Conservation (phyloP, 441 rosid species). For the Codiaeum variegatum region DNA sequence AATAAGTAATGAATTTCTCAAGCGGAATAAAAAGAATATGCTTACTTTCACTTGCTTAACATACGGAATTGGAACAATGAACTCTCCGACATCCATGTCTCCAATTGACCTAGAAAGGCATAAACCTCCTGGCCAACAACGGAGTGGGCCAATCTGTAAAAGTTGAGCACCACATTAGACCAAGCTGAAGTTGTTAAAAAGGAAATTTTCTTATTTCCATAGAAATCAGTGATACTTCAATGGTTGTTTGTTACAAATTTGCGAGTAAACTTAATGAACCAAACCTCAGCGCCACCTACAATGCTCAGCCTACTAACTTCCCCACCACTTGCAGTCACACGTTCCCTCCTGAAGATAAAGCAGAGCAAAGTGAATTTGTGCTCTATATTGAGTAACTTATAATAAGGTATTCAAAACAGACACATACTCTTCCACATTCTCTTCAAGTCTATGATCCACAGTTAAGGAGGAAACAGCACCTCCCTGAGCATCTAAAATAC, state of each 20-base stretch:
- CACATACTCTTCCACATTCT: conserved; percentile 72
- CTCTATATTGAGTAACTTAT: conserved; percentile 9
- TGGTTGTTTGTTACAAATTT: background rate
- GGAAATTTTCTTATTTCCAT: background rate
- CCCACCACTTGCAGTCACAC: conserved; percentile 90
- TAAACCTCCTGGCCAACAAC: conserved; percentile 94
- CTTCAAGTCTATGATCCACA: conserved; percentile 87
- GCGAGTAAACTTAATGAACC: conserved; percentile 6
- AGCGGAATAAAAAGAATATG: background rate
- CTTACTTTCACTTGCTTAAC: conserved; percentile 91
- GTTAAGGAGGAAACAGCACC: conserved; percentile 60
- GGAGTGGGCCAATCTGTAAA: conserved; percentile 73
- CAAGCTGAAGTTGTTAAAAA: background rate
- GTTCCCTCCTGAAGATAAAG: conserved; percentile 57
- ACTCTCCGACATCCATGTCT: conserved; percentile 94
- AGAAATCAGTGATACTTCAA: background rate
- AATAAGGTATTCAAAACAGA: conserved; percentile 20
- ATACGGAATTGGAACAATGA: conserved; percentile 78
- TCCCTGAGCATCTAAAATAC: conserved; percentile 71
- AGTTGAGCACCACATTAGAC: conserved; percentile 6
- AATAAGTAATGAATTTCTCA: conserved; percentile 4
- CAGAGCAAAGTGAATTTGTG: background rate
- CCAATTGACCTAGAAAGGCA: conserved; percentile 96
- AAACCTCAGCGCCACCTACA: conserved; percentile 76
- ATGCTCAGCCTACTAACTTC: conserved; percentile 89